Conservation (phyloP, 495 filamentous ascomycete genomes). For the Xylaria castorea region DNA sequence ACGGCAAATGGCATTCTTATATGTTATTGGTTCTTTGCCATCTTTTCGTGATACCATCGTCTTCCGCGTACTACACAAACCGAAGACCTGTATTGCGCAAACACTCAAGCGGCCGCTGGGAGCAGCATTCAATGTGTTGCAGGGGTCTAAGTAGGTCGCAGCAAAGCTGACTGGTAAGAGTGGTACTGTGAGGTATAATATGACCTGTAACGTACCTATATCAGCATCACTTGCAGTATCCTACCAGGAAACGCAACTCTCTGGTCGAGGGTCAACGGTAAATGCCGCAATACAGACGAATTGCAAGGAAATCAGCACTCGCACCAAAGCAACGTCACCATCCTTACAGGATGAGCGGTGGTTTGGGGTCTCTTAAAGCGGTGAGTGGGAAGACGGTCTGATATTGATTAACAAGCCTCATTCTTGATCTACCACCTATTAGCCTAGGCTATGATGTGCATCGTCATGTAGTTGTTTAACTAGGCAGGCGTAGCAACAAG, state of each 20-base stretch:
- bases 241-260: slow-evolving; percentile 2
- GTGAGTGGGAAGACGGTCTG: slow-evolving; percentile 4
- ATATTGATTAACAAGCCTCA: not conserved
- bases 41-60: not conserved
- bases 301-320: slow-evolving; percentile 1
- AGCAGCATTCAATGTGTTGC: not conserved
- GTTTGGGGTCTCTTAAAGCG: not conserved
- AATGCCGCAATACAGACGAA: slow-evolving; percentile 15
- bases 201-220: slow-evolving; percentile 7
- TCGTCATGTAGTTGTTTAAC: not conserved
- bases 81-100: slow-evolving; percentile 15
- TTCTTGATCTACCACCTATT: not conserved
- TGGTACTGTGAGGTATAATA: slow-evolving; percentile 14
- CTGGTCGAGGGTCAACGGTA: slow-evolving; percentile 23
- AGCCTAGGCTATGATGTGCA: slow-evolving; percentile 11
- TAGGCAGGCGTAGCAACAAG: not conserved
- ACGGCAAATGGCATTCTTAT: not conserved
- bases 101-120: not conserved
- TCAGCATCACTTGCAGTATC: slow-evolving; percentile 20
- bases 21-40: not conserved
- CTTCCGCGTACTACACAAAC: not conserved
- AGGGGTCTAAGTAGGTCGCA: not conserved
- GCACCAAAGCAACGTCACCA: slow-evolving; percentile 7
- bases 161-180: slow-evolving; percentile 2
- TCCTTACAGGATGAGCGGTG: not conserved